Evolutionary conservation across 768 basidiomycete species (phyloP).

Genomic region (Calocera cornea): DNA sequence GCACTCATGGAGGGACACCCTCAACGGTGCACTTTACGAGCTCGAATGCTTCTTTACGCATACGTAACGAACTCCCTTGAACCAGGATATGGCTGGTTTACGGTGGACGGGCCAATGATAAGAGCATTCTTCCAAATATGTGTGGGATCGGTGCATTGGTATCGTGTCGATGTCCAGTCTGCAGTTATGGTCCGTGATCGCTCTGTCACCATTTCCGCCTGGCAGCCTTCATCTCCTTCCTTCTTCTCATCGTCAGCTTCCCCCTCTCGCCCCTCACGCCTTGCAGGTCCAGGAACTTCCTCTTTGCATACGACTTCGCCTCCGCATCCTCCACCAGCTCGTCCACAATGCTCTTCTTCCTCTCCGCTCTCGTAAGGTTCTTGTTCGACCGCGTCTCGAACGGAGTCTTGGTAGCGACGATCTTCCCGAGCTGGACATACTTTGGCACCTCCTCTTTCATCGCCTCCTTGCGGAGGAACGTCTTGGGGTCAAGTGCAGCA

Average conservation of each 20-base stretch:
- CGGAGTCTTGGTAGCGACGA: slow-evolving; percentile 53
- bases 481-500: slow-evolving; percentile 82
- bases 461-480: slow-evolving; percentile 78
- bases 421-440: slow-evolving; percentile 71
- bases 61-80: too few relatives aligned
- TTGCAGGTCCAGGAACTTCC: slow-evolving; percentile 74
- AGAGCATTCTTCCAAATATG: too few relatives aligned
- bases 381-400: slow-evolving; percentile 57
- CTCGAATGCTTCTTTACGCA: too few relatives aligned
- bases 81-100: too few relatives aligned
- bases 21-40: too few relatives aligned
- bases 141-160: too few relatives aligned
- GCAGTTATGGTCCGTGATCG: too few relatives aligned
- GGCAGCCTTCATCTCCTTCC: slow-evolving; percentile 38
- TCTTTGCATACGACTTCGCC: slow-evolving; percentile 76
- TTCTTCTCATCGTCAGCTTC: slow-evolving; percentile 52
- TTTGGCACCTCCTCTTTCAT: slow-evolving; percentile 80
- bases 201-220: slow-evolving; percentile 65
- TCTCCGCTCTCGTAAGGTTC: slow-evolving; percentile 51
- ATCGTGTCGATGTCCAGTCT: too few relatives aligned
- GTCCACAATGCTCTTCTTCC: slow-evolving; percentile 76
- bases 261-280: slow-evolving; percentile 52
- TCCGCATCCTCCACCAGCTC: slow-evolving; percentile 83
- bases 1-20: too few relatives aligned
- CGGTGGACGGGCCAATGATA: too few relatives aligned